Percentiles rank a stretch among this genome's conserved stretches.
Evolutionary conservation across 208 protist species (phyloP).

Genomic region (Leishmania amazonensis): DNA sequence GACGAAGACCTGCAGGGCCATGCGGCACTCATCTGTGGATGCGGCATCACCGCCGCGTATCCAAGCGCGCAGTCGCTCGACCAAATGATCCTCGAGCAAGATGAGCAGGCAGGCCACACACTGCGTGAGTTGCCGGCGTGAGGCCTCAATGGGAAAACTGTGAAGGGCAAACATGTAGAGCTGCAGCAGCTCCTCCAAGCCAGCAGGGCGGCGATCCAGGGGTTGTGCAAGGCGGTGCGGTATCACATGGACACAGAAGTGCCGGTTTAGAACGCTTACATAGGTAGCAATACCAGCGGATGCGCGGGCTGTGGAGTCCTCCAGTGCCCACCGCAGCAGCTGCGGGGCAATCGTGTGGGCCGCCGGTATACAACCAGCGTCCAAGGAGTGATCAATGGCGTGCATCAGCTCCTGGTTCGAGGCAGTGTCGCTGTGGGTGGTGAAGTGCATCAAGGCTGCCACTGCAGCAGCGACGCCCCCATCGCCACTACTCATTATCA

Average conservation of each 20-base stretch:
- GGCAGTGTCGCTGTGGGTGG: constrained; percentile 9
- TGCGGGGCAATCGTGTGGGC: constrained; percentile 38
- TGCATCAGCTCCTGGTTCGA: constrained; percentile 24
- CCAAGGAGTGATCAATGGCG: constrained; percentile 28
- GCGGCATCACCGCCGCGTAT: constrained; percentile 9
- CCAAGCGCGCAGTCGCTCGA: constrained; percentile 16
- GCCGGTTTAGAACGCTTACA: constrained; percentile 61
- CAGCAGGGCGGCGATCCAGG: constrained; percentile 40
- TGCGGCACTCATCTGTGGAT: constrained; percentile 4
- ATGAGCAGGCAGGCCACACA: constrained; percentile 53
- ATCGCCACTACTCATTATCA: neutral
- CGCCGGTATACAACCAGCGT: constrained; percentile 19
- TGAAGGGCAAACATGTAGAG: constrained; percentile 43
- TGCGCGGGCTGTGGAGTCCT: constrained; percentile 2
- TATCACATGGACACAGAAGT: constrained; percentile 59
- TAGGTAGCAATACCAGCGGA: constrained; percentile 31
- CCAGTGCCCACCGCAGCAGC: constrained; percentile 41
- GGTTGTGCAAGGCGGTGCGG: constrained; percentile 47
- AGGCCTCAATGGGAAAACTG: constrained; percentile 6
- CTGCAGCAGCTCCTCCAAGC: constrained; percentile 44
- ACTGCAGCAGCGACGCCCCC: constrained; percentile 3
- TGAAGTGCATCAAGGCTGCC: constrained; percentile 23
- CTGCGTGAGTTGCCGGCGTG: constrained; percentile 44
- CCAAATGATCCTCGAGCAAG: constrained; percentile 36
- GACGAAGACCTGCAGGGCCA: constrained; percentile 38